Conservation (phyloP, 1,284 basidiomycete genomes). For the Prillingera fragicola region DNA sequence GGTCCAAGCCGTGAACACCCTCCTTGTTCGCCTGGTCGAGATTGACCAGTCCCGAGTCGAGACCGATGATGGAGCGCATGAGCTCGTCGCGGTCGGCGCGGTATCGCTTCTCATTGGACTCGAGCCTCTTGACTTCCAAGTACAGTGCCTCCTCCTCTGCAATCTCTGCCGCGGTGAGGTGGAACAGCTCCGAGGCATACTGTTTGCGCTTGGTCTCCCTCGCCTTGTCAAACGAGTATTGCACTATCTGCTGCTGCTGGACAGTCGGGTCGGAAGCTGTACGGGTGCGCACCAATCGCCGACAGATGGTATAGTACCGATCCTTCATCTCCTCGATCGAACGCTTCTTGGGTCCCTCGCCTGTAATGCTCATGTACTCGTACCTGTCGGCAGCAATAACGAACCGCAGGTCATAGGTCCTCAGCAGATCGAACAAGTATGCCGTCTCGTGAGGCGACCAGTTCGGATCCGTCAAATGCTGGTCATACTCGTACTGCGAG, state of each 20-base stretch:
- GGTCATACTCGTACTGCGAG: conserved; percentile 84
- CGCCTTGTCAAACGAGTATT: conserved; percentile 77
- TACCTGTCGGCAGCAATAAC: conserved; percentile 88
- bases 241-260: conserved; percentile 63
- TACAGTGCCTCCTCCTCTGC: conserved; percentile 95
- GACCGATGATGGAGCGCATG: conserved; percentile 71
- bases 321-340: conserved; percentile 87
- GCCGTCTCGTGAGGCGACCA: conserved; percentile 96
- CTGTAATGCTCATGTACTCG: conserved; percentile 51
- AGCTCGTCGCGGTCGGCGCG: conserved; percentile 86
- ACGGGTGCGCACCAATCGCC: conserved; percentile 75
- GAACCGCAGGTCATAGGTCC: conserved; percentile 83
- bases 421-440: conserved; percentile 77
- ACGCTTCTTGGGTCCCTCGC: conserved; percentile 45
- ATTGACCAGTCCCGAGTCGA: conserved; percentile 75
- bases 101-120: conserved; percentile 86
- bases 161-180: conserved; percentile 79
- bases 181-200: conserved; percentile 78
- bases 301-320: conserved; percentile 86
- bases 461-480: conserved; percentile 67
- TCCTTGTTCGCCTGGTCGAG: conserved; percentile 42
- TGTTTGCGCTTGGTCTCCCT: conserved; percentile 84
- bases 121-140: conserved; percentile 86
- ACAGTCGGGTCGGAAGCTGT: conserved; percentile 69
- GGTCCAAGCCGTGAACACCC: conserved; percentile 44